These are phyloP conservation scores for Penicillium atrosanguineum DNA, from an alignment of 495 filamentous ascomycete genomes.

Conservation along the genomic window DNA sequence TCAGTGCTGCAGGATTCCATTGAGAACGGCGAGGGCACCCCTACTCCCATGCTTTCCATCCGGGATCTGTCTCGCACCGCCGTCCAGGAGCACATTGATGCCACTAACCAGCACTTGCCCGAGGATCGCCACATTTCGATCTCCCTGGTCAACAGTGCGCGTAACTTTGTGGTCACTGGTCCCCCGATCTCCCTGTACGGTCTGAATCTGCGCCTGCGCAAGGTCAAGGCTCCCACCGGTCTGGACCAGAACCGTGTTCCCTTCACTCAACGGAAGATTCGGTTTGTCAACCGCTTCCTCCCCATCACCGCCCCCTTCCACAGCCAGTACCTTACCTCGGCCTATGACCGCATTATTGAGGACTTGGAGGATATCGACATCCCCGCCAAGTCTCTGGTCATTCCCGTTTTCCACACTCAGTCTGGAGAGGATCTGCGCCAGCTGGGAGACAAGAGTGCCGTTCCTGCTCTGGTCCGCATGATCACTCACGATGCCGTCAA, in stretches of 20 bases:
- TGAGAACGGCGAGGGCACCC: conserved; percentile 88
- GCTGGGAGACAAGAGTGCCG: conserved; percentile 62
- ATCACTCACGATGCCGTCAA: conserved; percentile 89
- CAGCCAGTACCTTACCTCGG: conserved; percentile 83
- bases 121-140: conserved; percentile 90
- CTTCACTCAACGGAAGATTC: conserved; percentile 90
- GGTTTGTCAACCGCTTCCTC: conserved; percentile 95
- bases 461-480: conserved; percentile 83
- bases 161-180: conserved; percentile 95
- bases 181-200: conserved; percentile 94
- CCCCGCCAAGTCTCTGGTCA: conserved; percentile 61
- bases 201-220: conserved; percentile 87
- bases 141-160: conserved; percentile 91
- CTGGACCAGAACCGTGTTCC: conserved; percentile 94
- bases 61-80: conserved; percentile 81
- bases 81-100: conserved; percentile 91
- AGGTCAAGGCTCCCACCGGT: conserved; percentile 95
- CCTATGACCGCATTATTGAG: conserved; percentile 74
- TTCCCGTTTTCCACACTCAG: conserved; percentile 86
- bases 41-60: conserved; percentile 97
- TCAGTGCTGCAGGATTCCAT: conserved; percentile 88
- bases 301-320: conserved; percentile 98
- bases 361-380: conserved; percentile 83
- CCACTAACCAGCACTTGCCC: conserved; percentile 93
- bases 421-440: conserved; percentile 76